Percentiles rank a stretch among this genome's conserved stretches.
Conservation (phyloP, 2,329 filamentous ascomycete genomes). For the Monascus ruber region DNA sequence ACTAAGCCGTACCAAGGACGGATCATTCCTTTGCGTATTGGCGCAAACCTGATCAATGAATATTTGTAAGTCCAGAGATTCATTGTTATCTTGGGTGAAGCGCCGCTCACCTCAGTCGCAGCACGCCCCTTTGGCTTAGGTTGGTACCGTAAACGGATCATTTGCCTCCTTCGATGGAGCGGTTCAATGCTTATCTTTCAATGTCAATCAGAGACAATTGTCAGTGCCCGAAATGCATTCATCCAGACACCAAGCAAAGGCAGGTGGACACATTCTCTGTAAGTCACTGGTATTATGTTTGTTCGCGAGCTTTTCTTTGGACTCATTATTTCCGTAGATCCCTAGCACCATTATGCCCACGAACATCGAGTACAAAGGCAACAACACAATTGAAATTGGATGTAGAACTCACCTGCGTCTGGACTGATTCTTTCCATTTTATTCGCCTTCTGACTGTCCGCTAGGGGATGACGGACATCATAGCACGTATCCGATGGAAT, state of each 20-base stretch:
- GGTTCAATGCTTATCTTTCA: conserved; percentile 1
- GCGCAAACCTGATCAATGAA: neutral
- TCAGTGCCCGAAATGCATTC: conserved; percentile 54
- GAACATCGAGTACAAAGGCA: conserved; percentile 12
- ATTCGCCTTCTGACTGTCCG: conserved; percentile 4
- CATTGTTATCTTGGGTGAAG: neutral
- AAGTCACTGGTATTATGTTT: conserved; percentile 10
- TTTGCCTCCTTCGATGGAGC: neutral
- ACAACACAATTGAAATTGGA: conserved; percentile 29
- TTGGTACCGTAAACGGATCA: neutral
- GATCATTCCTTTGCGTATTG: no score
- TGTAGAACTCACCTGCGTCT: conserved; percentile 32
- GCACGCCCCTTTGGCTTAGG: conserved; percentile 12
- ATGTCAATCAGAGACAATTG: conserved; percentile 54
- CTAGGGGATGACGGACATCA: conserved; percentile 58
- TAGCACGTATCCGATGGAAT: conserved; percentile 56
- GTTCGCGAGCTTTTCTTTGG: no score
- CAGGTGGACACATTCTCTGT: conserved; percentile 58
- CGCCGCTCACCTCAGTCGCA: neutral
- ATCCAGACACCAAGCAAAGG: conserved; percentile 59
- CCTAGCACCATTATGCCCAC: conserved; percentile 31
- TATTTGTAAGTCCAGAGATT: neutral
- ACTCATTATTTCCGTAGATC: conserved; percentile 28
- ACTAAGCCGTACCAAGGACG: no score
- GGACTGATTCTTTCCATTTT: conserved; percentile 1